Evolutionary conservation across 495 filamentous ascomycete genomes (phyloP).

Genomic region (Extremus antarcticus): DNA sequence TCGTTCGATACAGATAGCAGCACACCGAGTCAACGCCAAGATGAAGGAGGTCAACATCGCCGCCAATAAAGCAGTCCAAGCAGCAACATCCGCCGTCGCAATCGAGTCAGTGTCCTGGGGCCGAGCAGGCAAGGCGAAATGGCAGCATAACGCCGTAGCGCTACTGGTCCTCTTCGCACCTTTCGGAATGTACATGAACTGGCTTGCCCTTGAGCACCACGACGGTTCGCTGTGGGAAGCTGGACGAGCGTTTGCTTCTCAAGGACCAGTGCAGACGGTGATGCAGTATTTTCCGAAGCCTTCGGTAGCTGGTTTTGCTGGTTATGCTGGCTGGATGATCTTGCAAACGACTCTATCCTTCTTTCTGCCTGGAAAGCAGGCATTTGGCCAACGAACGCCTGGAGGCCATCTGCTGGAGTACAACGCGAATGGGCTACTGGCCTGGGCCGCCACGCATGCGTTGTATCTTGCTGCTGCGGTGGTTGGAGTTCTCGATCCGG

Average conservation of each 20-base stretch:
- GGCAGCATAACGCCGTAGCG: not conserved
- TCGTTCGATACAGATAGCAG: not conserved
- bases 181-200: not conserved
- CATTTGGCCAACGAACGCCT: conserved; percentile 24
- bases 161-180: not conserved
- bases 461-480: conserved; percentile 20
- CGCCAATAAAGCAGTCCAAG: not conserved
- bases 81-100: not conserved
- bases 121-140: not conserved
- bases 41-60: not conserved
- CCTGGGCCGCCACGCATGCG: conserved; percentile 34
- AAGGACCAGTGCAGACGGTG: not conserved
- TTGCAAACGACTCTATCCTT: conserved; percentile 29
- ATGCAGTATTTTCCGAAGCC: not conserved
- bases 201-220: conserved; percentile 6
- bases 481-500: conserved; percentile 30
- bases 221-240: not conserved
- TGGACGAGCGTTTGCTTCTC: not conserved
- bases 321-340: conserved; percentile 29
- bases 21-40: not conserved
- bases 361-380: conserved; percentile 25
- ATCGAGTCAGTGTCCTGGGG: not conserved
- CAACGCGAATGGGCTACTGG: conserved; percentile 33
- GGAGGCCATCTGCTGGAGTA: conserved; percentile 31
- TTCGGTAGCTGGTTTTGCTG: conserved; percentile 3